phyloP scores from a whole-genome alignment of 768 basidiomycete species.

The Infundibulicybe gibba region DNA sequence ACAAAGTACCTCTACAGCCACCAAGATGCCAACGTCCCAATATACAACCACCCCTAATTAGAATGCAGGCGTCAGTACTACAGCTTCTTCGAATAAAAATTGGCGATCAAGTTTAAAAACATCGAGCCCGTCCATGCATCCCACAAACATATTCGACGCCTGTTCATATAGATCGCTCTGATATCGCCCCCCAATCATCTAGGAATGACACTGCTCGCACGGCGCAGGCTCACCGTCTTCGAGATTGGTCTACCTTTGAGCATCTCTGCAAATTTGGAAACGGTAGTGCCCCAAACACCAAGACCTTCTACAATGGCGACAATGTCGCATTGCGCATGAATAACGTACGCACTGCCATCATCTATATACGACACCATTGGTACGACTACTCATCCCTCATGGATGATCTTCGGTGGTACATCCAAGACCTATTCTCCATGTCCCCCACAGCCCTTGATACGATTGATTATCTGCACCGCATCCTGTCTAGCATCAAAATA shows the following conservation, averaged over 20 bases:
- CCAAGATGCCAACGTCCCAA: no score
- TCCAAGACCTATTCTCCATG: conserved; percentile 1
- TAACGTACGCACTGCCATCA: conserved; percentile 10
- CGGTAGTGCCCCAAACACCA: neutral
- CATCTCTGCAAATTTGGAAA: neutral
- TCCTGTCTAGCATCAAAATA: conserved; percentile 9
- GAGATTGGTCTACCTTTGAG: conserved; percentile 7
- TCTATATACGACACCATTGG: conserved; percentile 14
- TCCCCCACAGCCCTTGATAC: neutral
- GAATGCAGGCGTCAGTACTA: no score
- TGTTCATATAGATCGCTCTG: no score
- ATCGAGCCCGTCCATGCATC: no score
- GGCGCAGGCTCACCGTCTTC: conserved; percentile 7
- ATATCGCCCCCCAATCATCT: no score
- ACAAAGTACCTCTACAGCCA: no score
- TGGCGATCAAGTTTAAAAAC: no score
- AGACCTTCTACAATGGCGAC: conserved; percentile 13
- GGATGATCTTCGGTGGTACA: conserved; percentile 7
- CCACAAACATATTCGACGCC: no score
- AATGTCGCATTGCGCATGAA: conserved; percentile 12
- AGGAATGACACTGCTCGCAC: neutral
- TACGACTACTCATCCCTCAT: conserved; percentile 11
- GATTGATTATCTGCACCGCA: conserved; percentile 1
- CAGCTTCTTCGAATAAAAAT: no score
- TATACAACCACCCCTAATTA: no score